A percentile compares a stretch with the other conserved stretches of the same genome.
These are phyloP conservation scores for Capronia americana DNA, from an alignment of 2,329 filamentous ascomycete species.

Conservation along the genomic window DNA sequence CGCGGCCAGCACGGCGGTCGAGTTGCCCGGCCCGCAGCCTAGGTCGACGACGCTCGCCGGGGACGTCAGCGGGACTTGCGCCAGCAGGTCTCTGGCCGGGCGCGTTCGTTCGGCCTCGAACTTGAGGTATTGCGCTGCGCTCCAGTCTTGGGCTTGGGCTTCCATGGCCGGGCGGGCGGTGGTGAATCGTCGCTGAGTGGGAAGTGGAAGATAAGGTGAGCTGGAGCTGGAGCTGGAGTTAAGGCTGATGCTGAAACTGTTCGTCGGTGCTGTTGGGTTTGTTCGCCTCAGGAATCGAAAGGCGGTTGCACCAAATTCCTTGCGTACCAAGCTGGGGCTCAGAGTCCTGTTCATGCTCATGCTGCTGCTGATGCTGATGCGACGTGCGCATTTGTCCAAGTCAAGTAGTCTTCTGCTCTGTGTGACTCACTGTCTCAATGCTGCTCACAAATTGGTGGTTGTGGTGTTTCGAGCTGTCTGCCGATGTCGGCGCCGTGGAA, in stretches of 20 bases:
- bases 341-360: background rate
- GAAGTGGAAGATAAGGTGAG: background rate
- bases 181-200: background rate
- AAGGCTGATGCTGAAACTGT: background rate
- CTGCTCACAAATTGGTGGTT: background rate
- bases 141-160: slow-evolving; percentile 56
- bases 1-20: slow-evolving; percentile 56
- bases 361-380: background rate
- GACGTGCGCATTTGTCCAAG: background rate
- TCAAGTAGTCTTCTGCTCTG: background rate
- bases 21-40: slow-evolving; percentile 67
- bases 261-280: background rate
- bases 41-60: slow-evolving; percentile 61
- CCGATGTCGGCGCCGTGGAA: background rate
- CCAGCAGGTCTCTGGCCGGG: slow-evolving; percentile 60
- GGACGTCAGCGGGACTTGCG: slow-evolving; percentile 51
- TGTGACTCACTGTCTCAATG: background rate
- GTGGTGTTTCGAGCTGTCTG: background rate
- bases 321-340: background rate
- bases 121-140: slow-evolving; percentile 63
- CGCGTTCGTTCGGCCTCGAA: slow-evolving; percentile 62
- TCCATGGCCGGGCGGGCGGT: slow-evolving; percentile 12
- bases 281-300: background rate
- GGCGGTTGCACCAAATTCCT: background rate
- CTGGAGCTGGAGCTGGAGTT: background rate